Evolutionary conservation across 805 yeast genomes (phyloP), one percentile per base, ranked within the genome.

Genomic region (Yamadazyma akitaensis): DNA sequence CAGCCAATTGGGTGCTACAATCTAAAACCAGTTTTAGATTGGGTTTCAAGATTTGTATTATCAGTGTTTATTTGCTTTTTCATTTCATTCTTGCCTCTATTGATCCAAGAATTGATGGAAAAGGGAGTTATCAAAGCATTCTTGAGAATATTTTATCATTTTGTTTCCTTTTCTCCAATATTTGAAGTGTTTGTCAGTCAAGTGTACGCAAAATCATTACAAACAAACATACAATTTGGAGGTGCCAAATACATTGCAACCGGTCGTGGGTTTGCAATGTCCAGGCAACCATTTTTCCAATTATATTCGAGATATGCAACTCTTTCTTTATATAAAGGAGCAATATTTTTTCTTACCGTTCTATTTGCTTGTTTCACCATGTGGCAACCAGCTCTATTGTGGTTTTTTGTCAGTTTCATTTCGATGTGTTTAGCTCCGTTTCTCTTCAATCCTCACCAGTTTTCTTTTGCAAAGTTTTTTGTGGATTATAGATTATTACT

Each of bases 121-220:
- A 81, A 90, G 57, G 97, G 98, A 0, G 54, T 84, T 12, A 75
- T 85, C 80, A 84, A 84, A 54, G 92, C 97, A 0, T 55, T 77
- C 2, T 71, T 77, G 32, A 75, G 97, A 52, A 77, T 91, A 42
- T 61, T 78, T n/a, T 80, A 78, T 62, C 98, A 92, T 58, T 73
- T 92, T 47, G 61, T 80, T 28, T 90, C 97, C 0, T 64, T 91
- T 49, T 86, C 97, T 2, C 97, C 97, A 2, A 67, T 91, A 44
- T 92, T 92, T 67, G 98, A 92, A 63, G 97, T 92, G 6, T 90
- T 92, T 67, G 96, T 88, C 8, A 89, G 97, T 63, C 97, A 91
- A 65, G 85, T 91, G 8, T 92, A 92, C 62, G 87, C 97, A 3
- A 80, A 81, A 56, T 78, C 97, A 0, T 70, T 92, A 55, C 67